Evolutionary conservation across 2,329 filamentous ascomycete species (phyloP).

Genomic region (Boeremia lycopersici): DNA sequence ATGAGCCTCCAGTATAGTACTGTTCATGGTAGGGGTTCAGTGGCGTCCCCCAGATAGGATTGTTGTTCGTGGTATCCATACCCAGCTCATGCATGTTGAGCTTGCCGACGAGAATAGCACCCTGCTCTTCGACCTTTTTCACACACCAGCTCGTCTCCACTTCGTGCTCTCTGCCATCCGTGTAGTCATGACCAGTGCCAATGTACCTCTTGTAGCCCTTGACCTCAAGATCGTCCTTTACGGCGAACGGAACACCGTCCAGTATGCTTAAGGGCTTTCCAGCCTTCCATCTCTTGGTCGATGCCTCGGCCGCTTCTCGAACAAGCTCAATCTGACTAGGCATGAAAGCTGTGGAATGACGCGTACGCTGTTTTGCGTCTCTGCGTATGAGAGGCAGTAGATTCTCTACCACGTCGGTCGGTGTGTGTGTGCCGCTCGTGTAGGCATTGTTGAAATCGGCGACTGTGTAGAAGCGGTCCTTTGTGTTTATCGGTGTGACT

Average conservation of each 20-base stretch:
- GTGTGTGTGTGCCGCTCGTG: constrained; percentile 71
- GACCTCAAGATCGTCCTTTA: constrained; percentile 81
- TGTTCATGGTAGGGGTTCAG: constrained; percentile 76
- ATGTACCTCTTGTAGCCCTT: constrained; percentile 71
- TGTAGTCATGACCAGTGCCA: constrained; percentile 67
- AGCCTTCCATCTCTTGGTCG: constrained; percentile 72
- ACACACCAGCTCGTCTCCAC: constrained; percentile 72
- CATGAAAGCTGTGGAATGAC: constrained; percentile 76
- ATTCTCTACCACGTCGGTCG: constrained; percentile 71
- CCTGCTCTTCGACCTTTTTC: constrained; percentile 71
- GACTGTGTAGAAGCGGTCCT: constrained; percentile 58
- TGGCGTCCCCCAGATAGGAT: constrained; percentile 74
- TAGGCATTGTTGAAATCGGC: constrained; percentile 81
- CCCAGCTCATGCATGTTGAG: constrained; percentile 82
- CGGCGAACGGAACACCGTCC: constrained; percentile 81
- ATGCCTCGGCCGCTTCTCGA: constrained; percentile 71
- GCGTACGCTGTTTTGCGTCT: constrained; percentile 59
- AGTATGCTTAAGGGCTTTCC: constrained; percentile 71
- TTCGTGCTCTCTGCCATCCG: constrained; percentile 46
- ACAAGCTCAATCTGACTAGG: constrained; percentile 68
- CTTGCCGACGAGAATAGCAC: constrained; percentile 77
- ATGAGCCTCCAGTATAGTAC: constrained; percentile 83
- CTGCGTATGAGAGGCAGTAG: constrained; percentile 73
- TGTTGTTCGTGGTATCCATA: constrained; percentile 83
- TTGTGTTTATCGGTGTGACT: constrained; percentile 17